Conservation (phyloP, 345 rosid species). For the Passiflora organensis region DNA sequence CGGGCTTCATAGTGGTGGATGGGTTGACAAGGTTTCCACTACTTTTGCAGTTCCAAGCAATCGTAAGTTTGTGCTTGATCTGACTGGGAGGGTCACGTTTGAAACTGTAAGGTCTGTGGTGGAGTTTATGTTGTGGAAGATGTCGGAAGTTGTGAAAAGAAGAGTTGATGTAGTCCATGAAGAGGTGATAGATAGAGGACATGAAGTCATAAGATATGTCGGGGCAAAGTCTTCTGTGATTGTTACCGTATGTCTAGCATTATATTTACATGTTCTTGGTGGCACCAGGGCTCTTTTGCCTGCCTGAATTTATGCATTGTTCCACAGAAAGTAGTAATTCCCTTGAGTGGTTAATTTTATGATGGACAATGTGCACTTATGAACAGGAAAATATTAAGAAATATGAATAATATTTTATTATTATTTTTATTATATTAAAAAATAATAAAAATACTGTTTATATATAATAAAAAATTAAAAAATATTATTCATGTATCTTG, state of each 20-base stretch:
- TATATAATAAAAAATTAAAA: no score
- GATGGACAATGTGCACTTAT: no score
- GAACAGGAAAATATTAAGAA: no score
- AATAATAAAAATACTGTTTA: no score
- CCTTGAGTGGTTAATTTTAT: no score
- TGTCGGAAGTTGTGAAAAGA: constrained; percentile 49
- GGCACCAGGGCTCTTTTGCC: constrained; percentile 40
- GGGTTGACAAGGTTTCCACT: constrained; percentile 48
- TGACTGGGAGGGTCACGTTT: constrained; percentile 87
- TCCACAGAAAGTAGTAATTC: no score
- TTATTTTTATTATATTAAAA: no score
- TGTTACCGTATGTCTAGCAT: constrained; percentile 65
- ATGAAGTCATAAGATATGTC: constrained; percentile 55
- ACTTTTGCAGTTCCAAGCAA: constrained; percentile 71
- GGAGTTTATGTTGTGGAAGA: constrained; percentile 55
- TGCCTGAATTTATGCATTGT: no score
- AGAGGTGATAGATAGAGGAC: constrained; percentile 59
- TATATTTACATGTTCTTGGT: constrained; percentile 61
- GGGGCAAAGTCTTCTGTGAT: constrained; percentile 70
- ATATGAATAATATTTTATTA: no score
- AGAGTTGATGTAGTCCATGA: constrained; percentile 41
- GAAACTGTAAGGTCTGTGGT: constrained; percentile 62
- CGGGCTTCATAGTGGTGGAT: constrained; percentile 37
- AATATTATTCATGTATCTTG: no score
- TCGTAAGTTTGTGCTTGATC: constrained; percentile 71